Percentiles rank a stretch among this genome's conserved stretches.
These are phyloP conservation scores for Orbilia quercus DNA, from an alignment of 2,329 filamentous ascomycete species.

Conservation along the genomic window DNA sequence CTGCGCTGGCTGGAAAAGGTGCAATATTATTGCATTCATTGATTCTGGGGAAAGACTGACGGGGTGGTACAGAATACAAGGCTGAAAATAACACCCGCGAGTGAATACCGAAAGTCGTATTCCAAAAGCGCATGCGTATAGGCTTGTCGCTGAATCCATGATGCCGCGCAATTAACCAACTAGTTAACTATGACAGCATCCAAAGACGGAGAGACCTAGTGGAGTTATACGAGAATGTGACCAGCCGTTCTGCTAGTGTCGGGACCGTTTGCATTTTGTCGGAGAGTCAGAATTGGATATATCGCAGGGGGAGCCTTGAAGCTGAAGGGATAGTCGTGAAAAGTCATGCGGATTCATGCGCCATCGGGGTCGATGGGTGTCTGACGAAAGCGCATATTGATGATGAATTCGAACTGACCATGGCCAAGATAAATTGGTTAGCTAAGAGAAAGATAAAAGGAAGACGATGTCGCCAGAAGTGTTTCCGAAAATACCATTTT, in stretches of 20 bases:
- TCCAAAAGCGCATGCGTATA: constrained; percentile 34
- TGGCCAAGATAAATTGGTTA: too few species aligned
- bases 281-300: constrained; percentile 27
- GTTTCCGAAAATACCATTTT: not conserved
- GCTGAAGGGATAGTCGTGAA: constrained; percentile 2
- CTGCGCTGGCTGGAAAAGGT: not conserved
- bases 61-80: constrained; percentile 32
- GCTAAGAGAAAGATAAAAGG: constrained; percentile 46
- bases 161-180: constrained; percentile 18
- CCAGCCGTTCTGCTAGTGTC: not conserved
- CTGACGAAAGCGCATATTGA: constrained; percentile 6
- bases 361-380: constrained; percentile 1
- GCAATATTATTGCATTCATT: too few species aligned
- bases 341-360: constrained; percentile 40
- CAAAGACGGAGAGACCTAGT: constrained; percentile 23
- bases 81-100: constrained; percentile 19
- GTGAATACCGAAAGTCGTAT: constrained; percentile 5
- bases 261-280: constrained; percentile 21
- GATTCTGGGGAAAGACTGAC: constrained; percentile 8
- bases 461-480: constrained; percentile 5
- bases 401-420: too few species aligned
- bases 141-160: constrained; percentile 1
- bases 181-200: constrained; percentile 22
- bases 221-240: not conserved
- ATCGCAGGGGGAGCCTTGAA: constrained; percentile 40